Evolutionary conservation across 495 filamentous ascomycete species (phyloP).

Genomic region (Talaromyces nanjingensis): DNA sequence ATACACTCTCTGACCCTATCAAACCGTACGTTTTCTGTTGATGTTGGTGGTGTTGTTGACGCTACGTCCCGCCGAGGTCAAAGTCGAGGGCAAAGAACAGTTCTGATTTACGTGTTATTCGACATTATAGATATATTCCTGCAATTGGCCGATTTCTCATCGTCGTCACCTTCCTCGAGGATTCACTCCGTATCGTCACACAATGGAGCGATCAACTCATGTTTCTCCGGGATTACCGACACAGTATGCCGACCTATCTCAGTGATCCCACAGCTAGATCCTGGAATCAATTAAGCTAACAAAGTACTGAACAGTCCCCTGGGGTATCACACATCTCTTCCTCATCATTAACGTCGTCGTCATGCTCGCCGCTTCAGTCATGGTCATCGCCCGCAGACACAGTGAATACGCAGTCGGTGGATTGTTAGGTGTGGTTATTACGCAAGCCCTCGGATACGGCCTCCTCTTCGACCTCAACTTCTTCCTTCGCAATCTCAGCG

Average conservation of each 20-base stretch:
- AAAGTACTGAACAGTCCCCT: constrained; percentile 55
- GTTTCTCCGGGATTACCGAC: constrained; percentile 87
- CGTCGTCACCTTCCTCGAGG: constrained; percentile 96
- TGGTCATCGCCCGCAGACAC: constrained; percentile 87
- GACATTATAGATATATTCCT: constrained; percentile 70
- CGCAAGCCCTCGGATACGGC: constrained; percentile 95
- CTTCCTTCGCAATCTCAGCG: constrained; percentile 96
- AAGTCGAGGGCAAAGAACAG: neutral
- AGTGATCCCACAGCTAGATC: neutral
- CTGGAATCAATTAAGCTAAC: constrained; percentile 12
- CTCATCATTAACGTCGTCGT: constrained; percentile 83
- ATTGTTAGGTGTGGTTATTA: constrained; percentile 82
- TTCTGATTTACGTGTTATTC: constrained; percentile 26
- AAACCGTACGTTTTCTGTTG: constrained; percentile 74
- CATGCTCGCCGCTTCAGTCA: constrained; percentile 73
- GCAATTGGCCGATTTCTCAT: constrained; percentile 96
- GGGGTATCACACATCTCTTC: constrained; percentile 88
- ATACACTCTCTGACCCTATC: constrained; percentile 80
- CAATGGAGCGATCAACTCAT: constrained; percentile 96
- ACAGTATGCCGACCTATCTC: constrained; percentile 56
- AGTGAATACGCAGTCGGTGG: constrained; percentile 88
- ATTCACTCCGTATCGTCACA: constrained; percentile 90
- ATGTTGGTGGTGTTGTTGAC: constrained; percentile 2
- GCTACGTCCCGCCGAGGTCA: constrained; percentile 1
- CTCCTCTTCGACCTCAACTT: constrained; percentile 99